A percentile compares a stretch with the other conserved stretches of the same genome.
phyloP scores from a whole-genome alignment of 2,329 filamentous ascomycete species.

The Fusarium sp. region DNA sequence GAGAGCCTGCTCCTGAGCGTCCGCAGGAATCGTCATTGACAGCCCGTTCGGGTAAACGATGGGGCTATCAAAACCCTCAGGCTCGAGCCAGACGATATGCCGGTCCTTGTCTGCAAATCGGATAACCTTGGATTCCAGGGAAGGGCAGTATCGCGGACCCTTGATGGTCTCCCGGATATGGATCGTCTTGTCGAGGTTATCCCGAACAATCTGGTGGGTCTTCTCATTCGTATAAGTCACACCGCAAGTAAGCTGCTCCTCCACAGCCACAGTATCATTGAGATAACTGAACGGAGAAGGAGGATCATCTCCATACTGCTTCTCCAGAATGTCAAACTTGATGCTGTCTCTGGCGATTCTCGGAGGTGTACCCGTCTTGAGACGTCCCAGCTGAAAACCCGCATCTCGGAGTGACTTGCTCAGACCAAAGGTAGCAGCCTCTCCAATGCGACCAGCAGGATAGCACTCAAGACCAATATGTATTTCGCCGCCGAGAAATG shows the following conservation, averaged over 20 bases:
- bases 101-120: constrained; percentile 82
- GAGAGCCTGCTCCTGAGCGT: constrained; percentile 87
- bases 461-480: constrained; percentile 89
- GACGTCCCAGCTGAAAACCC: constrained; percentile 86
- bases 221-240: constrained; percentile 87
- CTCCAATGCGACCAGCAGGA: constrained; percentile 91
- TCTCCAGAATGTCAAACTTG: constrained; percentile 77
- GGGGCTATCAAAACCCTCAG: constrained; percentile 91
- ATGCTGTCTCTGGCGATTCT: constrained; percentile 86
- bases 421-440: constrained; percentile 90
- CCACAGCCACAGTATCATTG: constrained; percentile 80
- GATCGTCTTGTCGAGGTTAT: constrained; percentile 94
- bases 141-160: constrained; percentile 95
- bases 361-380: constrained; percentile 97
- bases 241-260: constrained; percentile 87
- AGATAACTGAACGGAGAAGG: constrained; percentile 93
- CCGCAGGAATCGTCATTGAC: constrained; percentile 94
- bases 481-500: constrained; percentile 95
- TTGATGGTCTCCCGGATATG: constrained; percentile 96
- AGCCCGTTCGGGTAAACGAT: constrained; percentile 96
- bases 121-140: constrained; percentile 92
- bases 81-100: constrained; percentile 97
- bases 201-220: constrained; percentile 85
- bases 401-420: constrained; percentile 91
- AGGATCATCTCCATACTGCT: constrained; percentile 84